Evolutionary conservation across 768 basidiomycete species (phyloP).

Genomic region (Lactifluus subvellereus): DNA sequence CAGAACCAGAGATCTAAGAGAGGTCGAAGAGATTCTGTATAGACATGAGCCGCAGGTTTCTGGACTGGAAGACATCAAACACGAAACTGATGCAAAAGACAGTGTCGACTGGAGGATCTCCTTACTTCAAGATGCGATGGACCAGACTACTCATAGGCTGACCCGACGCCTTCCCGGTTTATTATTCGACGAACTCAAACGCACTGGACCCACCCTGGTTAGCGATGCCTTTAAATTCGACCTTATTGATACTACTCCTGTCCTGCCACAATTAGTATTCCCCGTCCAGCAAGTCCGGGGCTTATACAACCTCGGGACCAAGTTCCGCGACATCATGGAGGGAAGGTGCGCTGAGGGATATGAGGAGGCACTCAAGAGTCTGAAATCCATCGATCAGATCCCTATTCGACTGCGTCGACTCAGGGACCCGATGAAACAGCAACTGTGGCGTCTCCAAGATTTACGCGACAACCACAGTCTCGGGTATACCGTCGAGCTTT

Average conservation of each 20-base stretch:
- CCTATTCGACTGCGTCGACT: not conserved
- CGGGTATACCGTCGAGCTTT: slow-evolving; percentile 1
- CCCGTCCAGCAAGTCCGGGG: not conserved
- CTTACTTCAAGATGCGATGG: not conserved
- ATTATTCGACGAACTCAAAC: not conserved
- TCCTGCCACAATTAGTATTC: not conserved
- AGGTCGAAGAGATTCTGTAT: not conserved
- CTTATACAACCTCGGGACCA: not conserved
- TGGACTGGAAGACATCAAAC: not conserved
- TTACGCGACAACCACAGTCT: not conserved
- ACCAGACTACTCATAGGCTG: not conserved
- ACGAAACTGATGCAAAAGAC: not conserved
- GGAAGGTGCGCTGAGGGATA: not conserved
- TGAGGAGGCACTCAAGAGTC: not conserved
- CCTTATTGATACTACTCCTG: not conserved
- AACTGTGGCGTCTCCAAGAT: slow-evolving; percentile 11
- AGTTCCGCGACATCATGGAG: not conserved
- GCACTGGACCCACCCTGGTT: not conserved
- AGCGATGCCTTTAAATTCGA: not conserved
- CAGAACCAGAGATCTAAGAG: not conserved
- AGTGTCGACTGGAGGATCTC: not conserved
- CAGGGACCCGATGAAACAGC: not conserved
- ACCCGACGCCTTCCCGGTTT: slow-evolving; percentile 9
- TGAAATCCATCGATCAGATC: not conserved
- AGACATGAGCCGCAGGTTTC: not conserved